phyloP scores from a whole-genome alignment of 768 basidiomycete species.

The Chalciporus pseudorubinellus region DNA sequence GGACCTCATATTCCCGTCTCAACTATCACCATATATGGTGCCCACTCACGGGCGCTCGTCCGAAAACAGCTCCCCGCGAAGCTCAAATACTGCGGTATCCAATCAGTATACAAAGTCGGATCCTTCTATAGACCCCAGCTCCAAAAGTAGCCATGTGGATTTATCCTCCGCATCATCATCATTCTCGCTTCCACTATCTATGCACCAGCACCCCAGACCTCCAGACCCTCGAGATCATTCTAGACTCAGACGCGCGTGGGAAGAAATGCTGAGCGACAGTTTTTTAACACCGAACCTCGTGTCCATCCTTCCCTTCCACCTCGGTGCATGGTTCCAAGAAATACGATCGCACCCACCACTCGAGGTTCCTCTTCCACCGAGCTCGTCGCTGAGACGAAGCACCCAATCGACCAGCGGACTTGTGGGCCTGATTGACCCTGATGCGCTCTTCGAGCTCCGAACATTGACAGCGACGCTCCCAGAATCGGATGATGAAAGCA shows the following conservation, averaged over 20 bases:
- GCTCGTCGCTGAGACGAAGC: slow-evolving; percentile 33
- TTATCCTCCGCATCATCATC: slow-evolving; percentile 16
- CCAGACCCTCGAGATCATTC: slow-evolving; percentile 60
- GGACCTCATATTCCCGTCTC: slow-evolving; percentile 65
- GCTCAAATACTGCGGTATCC: slow-evolving; percentile 29
- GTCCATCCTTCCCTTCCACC: slow-evolving; percentile 65
- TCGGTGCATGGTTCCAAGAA: slow-evolving; percentile 54
- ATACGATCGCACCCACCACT: slow-evolving; percentile 48
- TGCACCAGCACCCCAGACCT: slow-evolving; percentile 14
- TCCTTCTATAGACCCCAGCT: slow-evolving; percentile 16
- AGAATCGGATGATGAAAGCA: slow-evolving; percentile 29
- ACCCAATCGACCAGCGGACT: slow-evolving; percentile 15
- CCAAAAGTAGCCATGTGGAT: slow-evolving; percentile 14
- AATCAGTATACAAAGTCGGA: slow-evolving; percentile 24
- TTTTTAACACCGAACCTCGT: slow-evolving; percentile 55
- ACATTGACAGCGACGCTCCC: slow-evolving; percentile 20
- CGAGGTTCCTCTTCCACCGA: slow-evolving; percentile 56
- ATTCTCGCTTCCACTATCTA: slow-evolving; percentile 20
- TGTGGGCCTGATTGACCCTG: slow-evolving; percentile 27
- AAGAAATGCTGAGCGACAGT: slow-evolving; percentile 57
- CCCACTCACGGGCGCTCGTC: slow-evolving; percentile 16
- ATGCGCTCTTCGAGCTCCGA: slow-evolving; percentile 32
- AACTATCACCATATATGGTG: slow-evolving; percentile 4
- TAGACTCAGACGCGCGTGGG: slow-evolving; percentile 61
- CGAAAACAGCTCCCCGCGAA: slow-evolving; percentile 23